Percentiles rank a stretch among this genome's conserved stretches.
phyloP scores from a whole-genome alignment of 2,329 filamentous ascomycete species.

The Monilinia vaccinii-corymbosi region DNA sequence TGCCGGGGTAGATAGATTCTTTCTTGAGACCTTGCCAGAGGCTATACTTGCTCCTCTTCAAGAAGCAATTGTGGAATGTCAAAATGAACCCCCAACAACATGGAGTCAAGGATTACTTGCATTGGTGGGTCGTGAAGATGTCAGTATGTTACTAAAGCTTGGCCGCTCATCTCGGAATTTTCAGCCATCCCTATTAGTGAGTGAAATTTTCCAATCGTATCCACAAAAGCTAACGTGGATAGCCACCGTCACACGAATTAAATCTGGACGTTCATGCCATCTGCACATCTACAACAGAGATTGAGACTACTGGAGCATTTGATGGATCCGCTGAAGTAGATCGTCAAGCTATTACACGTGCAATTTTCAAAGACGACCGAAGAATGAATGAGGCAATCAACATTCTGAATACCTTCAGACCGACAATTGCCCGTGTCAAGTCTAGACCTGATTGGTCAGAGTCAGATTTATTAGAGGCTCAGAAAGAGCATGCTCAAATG shows the following conservation, averaged over 20 bases:
- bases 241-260: constrained; percentile 56
- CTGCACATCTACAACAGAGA: constrained; percentile 53
- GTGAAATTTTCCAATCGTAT: neutral
- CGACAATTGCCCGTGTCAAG: constrained; percentile 69
- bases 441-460: constrained; percentile 73
- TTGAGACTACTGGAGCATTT: constrained; percentile 49
- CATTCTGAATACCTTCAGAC: constrained; percentile 76
- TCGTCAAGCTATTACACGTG: constrained; percentile 69
- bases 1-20: constrained; percentile 54
- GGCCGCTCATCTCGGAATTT: constrained; percentile 30
- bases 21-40: constrained; percentile 79
- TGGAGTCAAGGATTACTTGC: constrained; percentile 67
- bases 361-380: constrained; percentile 87
- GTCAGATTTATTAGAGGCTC: constrained; percentile 78
- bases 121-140: constrained; percentile 73
- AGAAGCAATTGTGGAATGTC: constrained; percentile 77
- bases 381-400: constrained; percentile 78
- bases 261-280: constrained; percentile 71
- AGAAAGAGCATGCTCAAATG: constrained; percentile 81
- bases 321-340: constrained; percentile 79
- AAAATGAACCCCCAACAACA: constrained; percentile 66
- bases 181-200: constrained; percentile 24
- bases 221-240: constrained; percentile 13
- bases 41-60: constrained; percentile 71
- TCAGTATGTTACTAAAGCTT: constrained; percentile 55